These are phyloP conservation scores for Candida loeiensis DNA, from an alignment of 805 yeast genomes.

Conservation along the genomic window DNA sequence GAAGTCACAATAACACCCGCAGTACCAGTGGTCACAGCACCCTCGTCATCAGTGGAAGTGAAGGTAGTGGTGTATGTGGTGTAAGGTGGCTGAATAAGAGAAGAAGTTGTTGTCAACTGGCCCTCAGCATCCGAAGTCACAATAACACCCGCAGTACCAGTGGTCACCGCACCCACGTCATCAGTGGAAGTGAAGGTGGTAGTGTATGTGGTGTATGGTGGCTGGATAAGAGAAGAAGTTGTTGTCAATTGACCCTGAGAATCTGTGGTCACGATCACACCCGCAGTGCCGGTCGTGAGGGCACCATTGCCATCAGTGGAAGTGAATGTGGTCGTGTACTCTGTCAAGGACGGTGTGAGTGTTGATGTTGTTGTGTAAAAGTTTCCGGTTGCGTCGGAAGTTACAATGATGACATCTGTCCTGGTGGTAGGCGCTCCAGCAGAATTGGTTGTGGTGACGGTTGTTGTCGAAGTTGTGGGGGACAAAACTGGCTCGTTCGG, in stretches of 20 bases:
- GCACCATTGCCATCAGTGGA: conserved; percentile 15
- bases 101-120: no score
- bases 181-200: no score
- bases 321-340: conserved; percentile 17
- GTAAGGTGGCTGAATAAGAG: no score
- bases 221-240: no score
- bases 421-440: conserved; percentile 14
- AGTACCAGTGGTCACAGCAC: no score
- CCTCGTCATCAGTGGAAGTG: no score
- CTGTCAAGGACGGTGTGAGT: conserved; percentile 7
- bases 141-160: no score
- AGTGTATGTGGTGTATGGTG: conserved; percentile 13
- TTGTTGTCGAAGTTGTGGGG: conserved; percentile 8
- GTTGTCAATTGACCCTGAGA: no score
- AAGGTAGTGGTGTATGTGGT: no score
- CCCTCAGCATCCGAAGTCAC: no score
- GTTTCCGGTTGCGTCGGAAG: conserved; percentile 15
- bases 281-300: conserved; percentile 10
- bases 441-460: conserved; percentile 6
- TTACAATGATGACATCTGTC: conserved; percentile 5
- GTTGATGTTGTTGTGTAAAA: conserved; percentile 15
- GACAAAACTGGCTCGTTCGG: conserved; percentile 5
- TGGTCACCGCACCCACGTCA: no score
- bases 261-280: conserved; percentile 10
- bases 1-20: no score